Conservation (phyloP, 768 basidiomycete genomes). For the Pholiota molesta region DNA sequence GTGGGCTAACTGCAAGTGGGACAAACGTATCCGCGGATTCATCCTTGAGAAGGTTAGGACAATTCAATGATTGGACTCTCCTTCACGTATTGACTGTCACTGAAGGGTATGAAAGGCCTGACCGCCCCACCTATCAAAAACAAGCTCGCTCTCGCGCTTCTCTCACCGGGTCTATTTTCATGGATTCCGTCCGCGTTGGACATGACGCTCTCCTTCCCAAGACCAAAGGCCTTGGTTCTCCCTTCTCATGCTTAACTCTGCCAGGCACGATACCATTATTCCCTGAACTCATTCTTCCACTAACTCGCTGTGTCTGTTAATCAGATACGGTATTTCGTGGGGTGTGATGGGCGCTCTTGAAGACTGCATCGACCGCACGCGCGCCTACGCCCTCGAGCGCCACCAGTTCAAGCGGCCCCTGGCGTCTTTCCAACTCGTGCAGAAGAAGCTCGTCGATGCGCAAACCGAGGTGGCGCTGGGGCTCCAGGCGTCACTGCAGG, state of each 20-base stretch:
- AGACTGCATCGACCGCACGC: slow-evolving; percentile 79
- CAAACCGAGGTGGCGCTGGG: slow-evolving; percentile 85
- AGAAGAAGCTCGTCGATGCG: slow-evolving; percentile 96
- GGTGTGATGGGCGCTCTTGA: slow-evolving; percentile 96
- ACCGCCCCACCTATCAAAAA: slow-evolving; percentile 89
- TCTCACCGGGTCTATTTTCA: slow-evolving; percentile 84
- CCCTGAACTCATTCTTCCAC: slow-evolving; percentile 5
- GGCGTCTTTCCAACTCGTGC: slow-evolving; percentile 95
- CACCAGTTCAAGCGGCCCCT: slow-evolving; percentile 89
- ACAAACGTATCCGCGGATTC: slow-evolving; percentile 88
- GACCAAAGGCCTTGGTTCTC: slow-evolving; percentile 75
- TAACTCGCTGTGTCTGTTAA: not conserved
- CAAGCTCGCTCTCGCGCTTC: slow-evolving; percentile 91
- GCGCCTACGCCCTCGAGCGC: slow-evolving; percentile 86
- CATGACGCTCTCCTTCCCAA: slow-evolving; percentile 78
- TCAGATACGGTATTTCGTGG: slow-evolving; percentile 87
- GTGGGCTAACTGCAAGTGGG: slow-evolving; percentile 97
- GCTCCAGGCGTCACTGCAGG: slow-evolving; percentile 73
- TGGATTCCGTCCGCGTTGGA: slow-evolving; percentile 85
- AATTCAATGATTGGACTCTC: not conserved
- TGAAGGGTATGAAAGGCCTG: slow-evolving; percentile 79
- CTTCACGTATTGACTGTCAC: not conserved
- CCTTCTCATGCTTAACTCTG: slow-evolving; percentile 92
- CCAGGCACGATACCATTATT: slow-evolving; percentile 46
- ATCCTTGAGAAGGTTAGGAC: slow-evolving; percentile 81